Conservation (phyloP, 352 stramenopile species). For the Phytophthora macrochlamydospora region DNA sequence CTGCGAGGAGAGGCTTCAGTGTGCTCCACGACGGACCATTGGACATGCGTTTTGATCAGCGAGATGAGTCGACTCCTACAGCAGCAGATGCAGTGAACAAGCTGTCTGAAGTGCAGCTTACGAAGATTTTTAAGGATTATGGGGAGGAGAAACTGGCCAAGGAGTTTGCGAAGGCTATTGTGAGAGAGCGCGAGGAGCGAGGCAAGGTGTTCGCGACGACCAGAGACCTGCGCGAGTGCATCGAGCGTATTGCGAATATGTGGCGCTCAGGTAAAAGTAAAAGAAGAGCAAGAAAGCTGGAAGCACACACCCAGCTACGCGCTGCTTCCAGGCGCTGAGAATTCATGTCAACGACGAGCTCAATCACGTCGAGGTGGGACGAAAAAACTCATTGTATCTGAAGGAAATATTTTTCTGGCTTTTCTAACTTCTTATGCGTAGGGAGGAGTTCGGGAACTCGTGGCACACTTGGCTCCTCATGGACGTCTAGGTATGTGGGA, state of each 20-base stretch:
- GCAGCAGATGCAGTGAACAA: conserved; percentile 74
- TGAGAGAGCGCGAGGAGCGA: conserved; percentile 64
- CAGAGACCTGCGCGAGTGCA: conserved; percentile 66
- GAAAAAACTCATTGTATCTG: too few relatives aligned
- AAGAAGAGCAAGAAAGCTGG: conserved; percentile 29
- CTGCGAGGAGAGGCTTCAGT: conserved; percentile 71
- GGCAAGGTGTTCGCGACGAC: conserved; percentile 63
- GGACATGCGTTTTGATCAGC: conserved; percentile 84
- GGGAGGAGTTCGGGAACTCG: conserved; percentile 56
- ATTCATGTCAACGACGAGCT: conserved; percentile 87
- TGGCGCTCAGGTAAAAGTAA: conserved; percentile 44
- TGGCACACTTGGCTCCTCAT: conserved; percentile 53
- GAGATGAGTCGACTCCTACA: conserved; percentile 25
- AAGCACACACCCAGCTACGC: conserved; percentile 68
- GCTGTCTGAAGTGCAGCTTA: conserved; percentile 77
- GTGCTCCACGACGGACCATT: conserved; percentile 73
- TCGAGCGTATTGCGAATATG: conserved; percentile 77
- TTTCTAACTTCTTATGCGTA: conserved; percentile 8
- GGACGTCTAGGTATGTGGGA: conserved; percentile 54
- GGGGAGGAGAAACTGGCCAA: conserved; percentile 82
- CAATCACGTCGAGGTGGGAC: conserved; percentile 52
- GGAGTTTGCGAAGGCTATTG: conserved; percentile 82
- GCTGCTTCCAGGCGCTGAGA: conserved; percentile 80
- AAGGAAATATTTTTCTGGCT: background rate
- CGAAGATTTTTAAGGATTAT: conserved; percentile 70